Evolutionary conservation across 1,284 basidiomycete genomes (phyloP), one percentile per base, ranked within the genome.

Genomic region (Malassezia japonica): DNA sequence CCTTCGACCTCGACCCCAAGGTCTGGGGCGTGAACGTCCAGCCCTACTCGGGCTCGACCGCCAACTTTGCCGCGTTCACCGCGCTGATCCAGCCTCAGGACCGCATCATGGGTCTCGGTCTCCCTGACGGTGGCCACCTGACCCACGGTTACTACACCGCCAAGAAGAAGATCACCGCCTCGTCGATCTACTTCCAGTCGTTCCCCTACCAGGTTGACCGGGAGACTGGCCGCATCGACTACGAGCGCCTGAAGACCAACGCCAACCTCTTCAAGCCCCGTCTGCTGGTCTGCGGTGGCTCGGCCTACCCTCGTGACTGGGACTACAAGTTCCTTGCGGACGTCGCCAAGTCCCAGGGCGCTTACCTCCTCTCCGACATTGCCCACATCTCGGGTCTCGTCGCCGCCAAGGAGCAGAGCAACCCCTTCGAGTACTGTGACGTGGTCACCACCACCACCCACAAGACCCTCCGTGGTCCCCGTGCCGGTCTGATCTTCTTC

Each of bases 121-220:
- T 99, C 44, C 90, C 94, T 29, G 91, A 96, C 71, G 94, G 94
- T 75, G 94, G 94, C 55, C 94, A 98, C 77, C 81, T 99, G 62
- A 95, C 91, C 36, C 91, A 96, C 75, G 91, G 91, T 33, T 94
- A 94, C 80, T 96, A 95, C 77, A 96, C 91, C 59, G 90, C 90
- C 59, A 95, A 95, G 79, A 94, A 95, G 81, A 98, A 98, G 79
- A 98, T 99, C 83, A 95, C 92, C 46, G 90, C 94, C 23, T 98
- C 92, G 34, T 96, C 92, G 16, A 96, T 98, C 78, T 98, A 98
- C 81, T 99, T 98, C 85, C 91, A 98, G 76, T 95, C 92, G 39
- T 81, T 96, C 75, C 94, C 94, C 43, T 99, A 98, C 74, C 83
- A 82, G 55, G 86, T 98, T 64, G 61, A 71, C 60, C 55, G 61